phyloP scores from a whole-genome alignment of 257 asterid genomes.

The Solanum etuberosum region DNA sequence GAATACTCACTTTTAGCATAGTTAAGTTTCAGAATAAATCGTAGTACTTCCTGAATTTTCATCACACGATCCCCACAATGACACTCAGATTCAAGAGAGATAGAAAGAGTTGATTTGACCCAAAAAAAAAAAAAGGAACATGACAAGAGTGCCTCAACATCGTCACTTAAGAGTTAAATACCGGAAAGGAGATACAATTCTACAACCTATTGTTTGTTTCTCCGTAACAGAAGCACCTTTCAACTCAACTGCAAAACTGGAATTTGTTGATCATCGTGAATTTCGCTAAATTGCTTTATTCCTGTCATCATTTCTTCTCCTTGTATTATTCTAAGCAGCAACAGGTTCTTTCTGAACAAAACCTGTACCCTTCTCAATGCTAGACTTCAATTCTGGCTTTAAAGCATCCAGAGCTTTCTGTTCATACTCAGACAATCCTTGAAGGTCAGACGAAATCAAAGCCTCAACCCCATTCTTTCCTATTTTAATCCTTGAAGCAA shows the following conservation, averaged over 20 bases:
- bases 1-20: neutral
- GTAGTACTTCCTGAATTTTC: neutral
- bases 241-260: constrained; percentile 44
- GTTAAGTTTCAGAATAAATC: neutral
- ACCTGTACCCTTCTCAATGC: constrained; percentile 73
- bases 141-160: constrained; percentile 3
- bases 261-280: neutral
- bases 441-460: constrained; percentile 52
- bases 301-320: constrained; percentile 9
- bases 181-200: constrained; percentile 15
- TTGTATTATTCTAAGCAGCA: constrained; percentile 27
- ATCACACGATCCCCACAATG: neutral
- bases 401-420: constrained; percentile 73
- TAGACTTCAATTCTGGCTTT: constrained; percentile 67
- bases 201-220: constrained; percentile 22
- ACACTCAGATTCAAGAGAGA: neutral
- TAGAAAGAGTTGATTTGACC: neutral
- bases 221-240: constrained; percentile 12
- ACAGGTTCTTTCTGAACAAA: constrained; percentile 57
- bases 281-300: constrained; percentile 16
- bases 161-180: constrained; percentile 6
- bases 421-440: constrained; percentile 65
- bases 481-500: constrained; percentile 74
- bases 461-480: constrained; percentile 80
- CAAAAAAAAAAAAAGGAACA: neutral